Evolutionary conservation across 805 yeast species (phyloP), one percentile per base, ranked within the genome.

Genomic region (Saccharomycopsis fibuligera): DNA sequence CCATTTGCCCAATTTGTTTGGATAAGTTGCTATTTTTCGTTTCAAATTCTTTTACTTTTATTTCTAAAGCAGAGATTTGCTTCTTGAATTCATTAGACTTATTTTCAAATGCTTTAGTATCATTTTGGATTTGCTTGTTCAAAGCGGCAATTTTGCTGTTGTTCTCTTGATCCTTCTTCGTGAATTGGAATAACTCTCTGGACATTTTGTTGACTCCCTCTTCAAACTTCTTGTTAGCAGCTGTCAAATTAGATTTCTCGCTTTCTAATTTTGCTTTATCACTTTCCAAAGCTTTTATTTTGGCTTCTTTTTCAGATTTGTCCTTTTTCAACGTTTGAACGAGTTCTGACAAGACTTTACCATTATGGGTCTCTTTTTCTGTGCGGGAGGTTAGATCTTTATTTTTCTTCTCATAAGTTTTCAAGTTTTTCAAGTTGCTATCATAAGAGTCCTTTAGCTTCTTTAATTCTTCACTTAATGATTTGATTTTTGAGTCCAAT

Each of bases 131-230:
- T 27, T 74, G 74, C 37, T 69, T 74, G 49, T 78, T 75, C 39
- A 73, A 51, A 3, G 56, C 58, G 35, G 69, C 71, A 14, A 76
- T 62, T 6, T 64, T 62, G 23, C 68, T 67, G 40, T 74, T 79
- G 5, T 73, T 57, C 0, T 74, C 73, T 1, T 75, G 78, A 50
- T 81, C 81, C 30, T 78, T 79, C 48, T 76, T 78, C 0, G 79
- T 73, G 38, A 88, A 67, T 42, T 75, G 75, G 62, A 87, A 76
- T 27, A 90, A 67, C 55, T 90, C 98, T 35, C 91, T 70, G 47
- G 83, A 84, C 96, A 90, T 86, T 57, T 88, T 89, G 60, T 89
- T 89, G 45, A 90, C 82, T 3, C 96, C 97, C 51, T 79, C 82
- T 58, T 90, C 96, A 1, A 91, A 85, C 54, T 76, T 81, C 23